phyloP scores from a whole-genome alignment of 495 filamentous ascomycete species.

The Podospora fimiseda region DNA sequence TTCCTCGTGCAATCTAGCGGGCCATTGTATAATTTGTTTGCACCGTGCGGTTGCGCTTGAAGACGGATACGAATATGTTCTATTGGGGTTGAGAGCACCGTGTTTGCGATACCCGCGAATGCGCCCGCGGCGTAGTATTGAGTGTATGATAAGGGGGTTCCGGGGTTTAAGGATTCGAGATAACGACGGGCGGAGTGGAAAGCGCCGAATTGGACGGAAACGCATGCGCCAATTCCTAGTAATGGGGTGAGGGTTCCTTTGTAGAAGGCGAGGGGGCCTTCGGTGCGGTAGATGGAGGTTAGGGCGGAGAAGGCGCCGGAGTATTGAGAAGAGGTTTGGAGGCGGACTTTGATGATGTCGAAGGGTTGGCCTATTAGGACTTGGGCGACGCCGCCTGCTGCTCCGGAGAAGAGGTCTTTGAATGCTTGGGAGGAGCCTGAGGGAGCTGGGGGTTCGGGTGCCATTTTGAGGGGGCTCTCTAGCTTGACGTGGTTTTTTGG shows the following conservation, averaged over 20 bases:
- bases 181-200: constrained; percentile 87
- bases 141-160: constrained; percentile 53
- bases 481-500: too few relatives aligned
- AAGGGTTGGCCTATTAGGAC: constrained; percentile 95
- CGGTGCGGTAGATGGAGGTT: constrained; percentile 73
- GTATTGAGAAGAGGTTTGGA: constrained; percentile 84
- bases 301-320: constrained; percentile 73
- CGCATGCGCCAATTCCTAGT: constrained; percentile 93
- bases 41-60: constrained; percentile 91
- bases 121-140: constrained; percentile 91
- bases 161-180: constrained; percentile 66
- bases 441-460: too few relatives aligned
- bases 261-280: constrained; percentile 91
- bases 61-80: constrained; percentile 97
- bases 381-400: constrained; percentile 87
- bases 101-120: constrained; percentile 89
- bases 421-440: constrained; percentile 42
- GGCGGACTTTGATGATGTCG: constrained; percentile 96
- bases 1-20: constrained; percentile 88
- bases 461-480: too few relatives aligned
- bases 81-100: constrained; percentile 81
- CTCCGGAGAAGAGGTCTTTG: constrained; percentile 90
- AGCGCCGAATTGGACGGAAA: constrained; percentile 94
- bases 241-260: constrained; percentile 96
- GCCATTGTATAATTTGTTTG: constrained; percentile 64